Base-by-base conservation (phyloP, 2,329 filamentous ascomycete species). In the Ceratocystis albifundus region DNA sequence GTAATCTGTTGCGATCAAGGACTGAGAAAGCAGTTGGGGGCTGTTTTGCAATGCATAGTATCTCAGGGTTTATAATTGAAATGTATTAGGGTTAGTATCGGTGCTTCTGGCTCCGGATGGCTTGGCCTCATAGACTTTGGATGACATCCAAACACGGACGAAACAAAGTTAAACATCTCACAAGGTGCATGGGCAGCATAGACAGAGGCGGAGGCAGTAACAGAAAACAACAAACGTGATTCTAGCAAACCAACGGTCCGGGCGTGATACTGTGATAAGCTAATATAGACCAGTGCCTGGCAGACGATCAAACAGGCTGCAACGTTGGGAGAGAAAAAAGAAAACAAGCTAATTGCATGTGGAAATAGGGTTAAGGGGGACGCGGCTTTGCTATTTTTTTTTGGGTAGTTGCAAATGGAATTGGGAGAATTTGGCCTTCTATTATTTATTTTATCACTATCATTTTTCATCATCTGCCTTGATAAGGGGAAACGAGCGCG, bases 71-170 rank as follows among this genome's bases (percentile, higher is more conserved):
- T 41, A 4, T 10, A 15, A 1, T 12, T 41, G 10, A 41, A 41
- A 1, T 4, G 0, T 15, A 4, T 15, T 41, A 41, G 36, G 36
- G 10, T 15, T 25, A 6, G 48, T 6, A 3, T 22, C 55, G 17
- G 28, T 20, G 22, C 48, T 53, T 59, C 55, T 36, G 28, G 55
- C 30, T 36, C 55, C 17, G 28, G 28, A 32, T 4, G 48, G 10
- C 4, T 5, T 12, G 5, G 7, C 20, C 10, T 25, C 12, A 17
- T 36, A n/a, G 6, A 59, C 12, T 59, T 36, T 36, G 15, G 28
- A 59, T n/a, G 55, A 59, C 55, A n/a, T n/a, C 55, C 17, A 59
- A 59, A 59, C 55, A 36, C 28, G 55, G 28, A 32, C 28, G 55
- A 59, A 59, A 59, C 55, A 59, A 36, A 20, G 4, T 36, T 59